These are phyloP conservation scores for Penicillium frequentans DNA, from an alignment of 2,329 filamentous ascomycete species.

Conservation along the genomic window DNA sequence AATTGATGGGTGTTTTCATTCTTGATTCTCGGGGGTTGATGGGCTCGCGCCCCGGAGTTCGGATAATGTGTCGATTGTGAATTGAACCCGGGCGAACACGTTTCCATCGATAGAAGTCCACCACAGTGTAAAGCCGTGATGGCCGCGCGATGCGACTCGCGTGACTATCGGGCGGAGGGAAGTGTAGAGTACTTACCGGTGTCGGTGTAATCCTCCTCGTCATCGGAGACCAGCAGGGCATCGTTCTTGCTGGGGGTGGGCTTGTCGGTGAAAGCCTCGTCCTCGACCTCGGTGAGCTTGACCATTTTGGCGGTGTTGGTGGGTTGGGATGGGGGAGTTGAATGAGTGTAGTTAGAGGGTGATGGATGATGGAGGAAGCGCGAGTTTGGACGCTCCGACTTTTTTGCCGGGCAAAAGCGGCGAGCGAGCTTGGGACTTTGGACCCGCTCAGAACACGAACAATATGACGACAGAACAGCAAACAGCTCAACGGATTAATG, in stretches of 20 bases:
- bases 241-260: conserved; percentile 62
- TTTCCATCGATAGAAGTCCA: neutral
- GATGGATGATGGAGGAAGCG: conserved; percentile 27
- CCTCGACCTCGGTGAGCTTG: conserved; percentile 93
- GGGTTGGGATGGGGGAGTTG: conserved; percentile 4
- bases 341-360: conserved; percentile 6
- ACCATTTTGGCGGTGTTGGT: conserved; percentile 65
- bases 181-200: conserved; percentile 63
- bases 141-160: conserved; percentile 2
- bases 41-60: conserved; percentile 1
- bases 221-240: conserved; percentile 48
- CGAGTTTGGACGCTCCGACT: conserved; percentile 34
- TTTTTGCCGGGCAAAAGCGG: conserved; percentile 41
- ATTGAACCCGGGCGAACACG: neutral
- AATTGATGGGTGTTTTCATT: conserved; percentile 13
- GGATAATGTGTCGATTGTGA: neutral
- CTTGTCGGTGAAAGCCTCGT: conserved; percentile 84
- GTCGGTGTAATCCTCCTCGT: conserved; percentile 84
- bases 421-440: conserved; percentile 29
- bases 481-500: neutral
- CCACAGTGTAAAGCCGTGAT: neutral
- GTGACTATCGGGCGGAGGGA: conserved; percentile 10
- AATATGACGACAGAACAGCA: neutral
- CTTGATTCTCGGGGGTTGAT: conserved; percentile 7
- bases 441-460: conserved; percentile 16